Conservation (phyloP, 2,329 filamentous ascomycete species). For the Nannizziopsis barbatae region DNA sequence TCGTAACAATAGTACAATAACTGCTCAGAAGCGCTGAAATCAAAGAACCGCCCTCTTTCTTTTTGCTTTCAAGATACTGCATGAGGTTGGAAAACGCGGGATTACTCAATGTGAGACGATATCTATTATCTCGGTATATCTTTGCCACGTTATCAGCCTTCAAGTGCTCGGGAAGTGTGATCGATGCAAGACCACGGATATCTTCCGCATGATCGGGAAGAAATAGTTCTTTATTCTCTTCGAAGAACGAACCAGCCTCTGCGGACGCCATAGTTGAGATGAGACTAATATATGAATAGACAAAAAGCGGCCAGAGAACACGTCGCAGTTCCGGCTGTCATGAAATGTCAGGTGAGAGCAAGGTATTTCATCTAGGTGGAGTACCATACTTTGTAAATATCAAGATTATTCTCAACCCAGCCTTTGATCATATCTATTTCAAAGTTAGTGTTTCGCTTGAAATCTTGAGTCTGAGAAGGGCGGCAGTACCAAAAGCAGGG, state of each 20-base stretch:
- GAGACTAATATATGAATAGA: conserved; percentile 81
- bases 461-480: conserved; percentile 2
- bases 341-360: conserved; percentile 5
- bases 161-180: conserved; percentile 68
- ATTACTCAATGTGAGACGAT: conserved; percentile 77
- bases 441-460: neutral
- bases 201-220: conserved; percentile 70
- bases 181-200: conserved; percentile 58
- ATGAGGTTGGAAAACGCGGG: conserved; percentile 73
- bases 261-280: conserved; percentile 58
- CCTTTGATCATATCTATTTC: conserved; percentile 51
- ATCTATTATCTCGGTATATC: conserved; percentile 76
- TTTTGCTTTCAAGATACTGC: conserved; percentile 79
- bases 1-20: conserved; percentile 47
- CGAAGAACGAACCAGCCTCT: conserved; percentile 64
- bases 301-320: conserved; percentile 83
- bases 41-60: conserved; percentile 65
- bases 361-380: neutral
- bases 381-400: conserved; percentile 70
- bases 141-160: conserved; percentile 65
- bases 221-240: conserved; percentile 57
- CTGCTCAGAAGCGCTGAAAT: conserved; percentile 62
- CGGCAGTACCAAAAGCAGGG: conserved; percentile 50
- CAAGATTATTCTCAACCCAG: conserved; percentile 86
- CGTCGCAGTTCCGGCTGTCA: conserved; percentile 70